Conservation (phyloP, 169 alveolate genomes). For the Cryptosporidium ryanae region DNA sequence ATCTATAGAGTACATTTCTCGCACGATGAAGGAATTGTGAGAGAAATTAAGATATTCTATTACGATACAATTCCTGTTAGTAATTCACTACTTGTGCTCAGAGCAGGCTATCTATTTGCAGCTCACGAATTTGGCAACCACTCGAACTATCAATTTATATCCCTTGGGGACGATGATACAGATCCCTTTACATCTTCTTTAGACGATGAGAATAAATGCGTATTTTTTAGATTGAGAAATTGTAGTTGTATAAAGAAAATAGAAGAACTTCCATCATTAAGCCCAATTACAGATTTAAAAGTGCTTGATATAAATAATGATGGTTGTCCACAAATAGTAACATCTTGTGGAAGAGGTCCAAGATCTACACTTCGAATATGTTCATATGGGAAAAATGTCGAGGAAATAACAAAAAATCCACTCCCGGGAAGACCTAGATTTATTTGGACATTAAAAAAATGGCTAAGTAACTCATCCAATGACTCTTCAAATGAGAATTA, state of each 20-base stretch:
- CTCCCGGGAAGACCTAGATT: slow-evolving; percentile 97
- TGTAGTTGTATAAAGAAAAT: slow-evolving; percentile 87
- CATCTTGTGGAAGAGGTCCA: slow-evolving; percentile 96
- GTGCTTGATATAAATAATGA: slow-evolving; percentile 89
- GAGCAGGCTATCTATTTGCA: slow-evolving; percentile 95
- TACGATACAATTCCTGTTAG: slow-evolving; percentile 97
- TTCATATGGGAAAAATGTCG: slow-evolving; percentile 95
- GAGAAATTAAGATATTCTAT: slow-evolving; percentile 90
- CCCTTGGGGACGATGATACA: slow-evolving; percentile 84
- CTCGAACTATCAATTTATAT: slow-evolving; percentile 84
- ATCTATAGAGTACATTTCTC: slow-evolving; percentile 85
- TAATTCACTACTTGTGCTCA: slow-evolving; percentile 91
- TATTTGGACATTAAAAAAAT: slow-evolving; percentile 93
- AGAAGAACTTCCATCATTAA: slow-evolving; percentile 92
- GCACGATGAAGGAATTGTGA: slow-evolving; percentile 89
- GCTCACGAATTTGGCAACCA: slow-evolving; percentile 98
- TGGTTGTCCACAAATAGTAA: slow-evolving; percentile 83
- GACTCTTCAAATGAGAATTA: slow-evolving; percentile 65
- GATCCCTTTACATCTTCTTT: slow-evolving; percentile 90
- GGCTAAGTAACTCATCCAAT: not conserved
- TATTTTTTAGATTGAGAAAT: slow-evolving; percentile 92
- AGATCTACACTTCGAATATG: slow-evolving; percentile 93
- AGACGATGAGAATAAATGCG: slow-evolving; percentile 88
- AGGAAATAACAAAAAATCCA: slow-evolving; percentile 94
- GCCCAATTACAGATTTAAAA: slow-evolving; percentile 95